Conservation (phyloP, 106 monocot species). For the Dendrobium huoshanense region DNA sequence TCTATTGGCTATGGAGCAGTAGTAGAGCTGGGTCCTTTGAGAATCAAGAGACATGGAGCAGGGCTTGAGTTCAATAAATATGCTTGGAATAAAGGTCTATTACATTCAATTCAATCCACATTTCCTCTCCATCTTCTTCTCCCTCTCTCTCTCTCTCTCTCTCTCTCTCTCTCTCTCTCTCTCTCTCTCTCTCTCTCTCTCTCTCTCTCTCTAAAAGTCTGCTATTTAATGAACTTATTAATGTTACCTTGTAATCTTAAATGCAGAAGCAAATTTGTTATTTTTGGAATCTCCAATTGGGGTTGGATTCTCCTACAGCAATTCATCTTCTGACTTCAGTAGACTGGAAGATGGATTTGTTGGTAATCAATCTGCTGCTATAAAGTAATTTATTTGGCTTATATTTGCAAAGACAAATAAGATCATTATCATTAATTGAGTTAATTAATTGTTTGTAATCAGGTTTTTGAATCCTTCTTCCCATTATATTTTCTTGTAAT, state of each 20-base stretch:
- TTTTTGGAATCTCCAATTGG: slow-evolving; percentile 68
- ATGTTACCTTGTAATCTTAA: background rate
- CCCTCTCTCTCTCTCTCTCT: background rate
- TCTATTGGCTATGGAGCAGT: slow-evolving; percentile 86
- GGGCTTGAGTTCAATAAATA: slow-evolving; percentile 75
- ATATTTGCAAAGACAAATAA: no score
- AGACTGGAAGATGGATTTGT: slow-evolving; percentile 62
- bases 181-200: background rate
- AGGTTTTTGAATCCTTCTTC: background rate
- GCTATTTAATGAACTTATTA: background rate
- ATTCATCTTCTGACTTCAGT: slow-evolving; percentile 61
- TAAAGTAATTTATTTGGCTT: background rate
- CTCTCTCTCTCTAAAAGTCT: background rate
- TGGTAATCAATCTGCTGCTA: slow-evolving; percentile 29
- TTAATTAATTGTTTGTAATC: background rate
- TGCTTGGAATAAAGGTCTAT: slow-evolving; percentile 78
- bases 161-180: background rate
- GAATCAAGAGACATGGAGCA: slow-evolving; percentile 46
- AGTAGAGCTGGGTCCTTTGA: slow-evolving; percentile 68
- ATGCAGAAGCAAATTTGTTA: slow-evolving; percentile 73
- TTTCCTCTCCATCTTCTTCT: background rate
- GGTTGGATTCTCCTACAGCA: slow-evolving; percentile 71
- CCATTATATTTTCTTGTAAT: background rate
- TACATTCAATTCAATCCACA: background rate
- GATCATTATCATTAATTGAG: background rate